Evolutionary conservation across 1,139 yeast species (phyloP), one percentile per base, ranked within the genome.

Genomic region (Geotrichum aggregatum): DNA sequence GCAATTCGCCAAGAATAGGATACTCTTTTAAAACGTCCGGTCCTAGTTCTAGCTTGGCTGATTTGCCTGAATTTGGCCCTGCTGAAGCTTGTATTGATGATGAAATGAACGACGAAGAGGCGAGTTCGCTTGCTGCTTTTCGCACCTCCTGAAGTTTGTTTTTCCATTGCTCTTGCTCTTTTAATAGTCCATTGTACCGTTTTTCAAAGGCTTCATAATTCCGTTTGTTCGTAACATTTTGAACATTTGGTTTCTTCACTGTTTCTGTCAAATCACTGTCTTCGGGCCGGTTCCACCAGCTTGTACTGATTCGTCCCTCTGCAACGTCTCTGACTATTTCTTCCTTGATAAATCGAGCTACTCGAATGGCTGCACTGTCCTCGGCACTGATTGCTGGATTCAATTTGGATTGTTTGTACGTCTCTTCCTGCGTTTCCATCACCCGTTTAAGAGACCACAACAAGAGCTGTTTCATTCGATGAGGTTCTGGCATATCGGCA

Each of bases 391-490:
- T 47, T 10, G 54, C 57, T 13, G 55, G 47, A 16, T 54, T 65
- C 22, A 59, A 59, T n/a, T 66, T 62, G 26, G 60, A 60, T 46
- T 61, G 62, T 35, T 64, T 62, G 46, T 69, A 67, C 28, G 65
- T 63, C 6, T 71, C 73, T 21, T 61, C 57, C 42, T 58, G 60
- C n/a, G 61, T 58, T 33, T 75, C 76, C 44, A 71, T 61, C 31
- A 74, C 76, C 54, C 83, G 74, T 55, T 78, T 78, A 33, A 83
- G 73, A 54, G 87, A 80, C 95, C 94, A 85, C 3, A 80, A 73
- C 49, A 86, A 65, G 19, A 87, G 66, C 62, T 84, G 89, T 57
- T 84, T 75, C 84, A 86, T 80, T 55, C 82, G 74, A 60, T 83
- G 85, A 0, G 91, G 87, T 52, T 82, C 92, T 0, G 94, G 87